Evolutionary conservation across 768 basidiomycete genomes (phyloP), one percentile per base, ranked within the genome.

Genomic region (Suillus paluster): DNA sequence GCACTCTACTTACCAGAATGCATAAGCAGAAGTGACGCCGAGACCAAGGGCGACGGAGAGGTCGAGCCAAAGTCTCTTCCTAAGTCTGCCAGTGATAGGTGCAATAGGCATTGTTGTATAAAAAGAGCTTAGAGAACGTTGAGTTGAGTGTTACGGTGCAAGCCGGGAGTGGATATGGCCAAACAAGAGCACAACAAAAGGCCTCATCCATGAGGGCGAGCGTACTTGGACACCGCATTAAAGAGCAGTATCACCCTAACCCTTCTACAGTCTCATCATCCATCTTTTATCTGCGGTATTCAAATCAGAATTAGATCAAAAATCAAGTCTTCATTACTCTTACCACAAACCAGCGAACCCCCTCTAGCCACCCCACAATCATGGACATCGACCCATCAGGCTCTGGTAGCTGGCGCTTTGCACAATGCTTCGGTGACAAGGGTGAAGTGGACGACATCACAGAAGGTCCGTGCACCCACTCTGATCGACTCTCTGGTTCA

Each of bases 381-480:
- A 91, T 94, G 93, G 92, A 94, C 77, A 86, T 88, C 77, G 92
- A 94, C 79, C 87, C 91, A 77, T 84, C 85, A 59, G 85, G 88
- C 71, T 91, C 90, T 73, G 90, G 91, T 71, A 91, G 90, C 70
- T 99, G 97, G 97, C 90, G 97, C 71, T 99, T 99, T 80, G 97
- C 97, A 58, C 97, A 99, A 74, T 99, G 97, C 81, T 99, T 99
- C 74, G 97, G 97, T 67, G 97, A 99, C 85, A 99, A 99, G 86
- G 97, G 92, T 69, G 93, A 97, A 77, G 97, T 99, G 39, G 97
- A 98, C 74, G 97, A 99, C 77, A 99, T 99, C 73, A 99, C 97
- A 63, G 97, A 99, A 84, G 97, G 95, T 95, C 65, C 63, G 84
- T 72, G 46, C 59, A 54, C 50, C 62, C 61, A 60, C 62, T 71